A percentile compares a stretch with the other conserved stretches of the same genome.
phyloP scores from a whole-genome alignment of 495 filamentous ascomycete species.

The Pseudomonodictys pantanalensis region DNA sequence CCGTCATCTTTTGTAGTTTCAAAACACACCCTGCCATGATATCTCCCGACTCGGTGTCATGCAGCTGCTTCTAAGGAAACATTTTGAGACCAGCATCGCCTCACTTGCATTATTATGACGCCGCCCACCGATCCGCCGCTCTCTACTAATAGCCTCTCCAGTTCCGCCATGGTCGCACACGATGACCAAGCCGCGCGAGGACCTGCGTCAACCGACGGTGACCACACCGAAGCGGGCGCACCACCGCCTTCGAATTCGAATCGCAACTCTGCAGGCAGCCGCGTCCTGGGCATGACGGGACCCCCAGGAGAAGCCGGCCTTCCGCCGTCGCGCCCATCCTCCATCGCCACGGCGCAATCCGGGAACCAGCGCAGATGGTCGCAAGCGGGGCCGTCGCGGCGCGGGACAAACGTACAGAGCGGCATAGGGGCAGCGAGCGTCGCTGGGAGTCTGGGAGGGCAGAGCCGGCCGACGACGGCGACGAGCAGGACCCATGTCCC shows the following conservation, averaged over 20 bases:
- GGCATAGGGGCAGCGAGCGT: conserved; percentile 21
- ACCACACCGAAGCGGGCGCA: conserved; percentile 28
- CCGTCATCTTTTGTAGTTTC: neutral
- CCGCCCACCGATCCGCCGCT: conserved; percentile 6
- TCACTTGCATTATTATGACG: conserved; percentile 30
- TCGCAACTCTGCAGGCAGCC: conserved; percentile 24
- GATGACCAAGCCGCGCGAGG: conserved; percentile 30
- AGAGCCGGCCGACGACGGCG: conserved; percentile 47
- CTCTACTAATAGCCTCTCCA: conserved; percentile 34
- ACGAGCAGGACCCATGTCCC: conserved; percentile 85
- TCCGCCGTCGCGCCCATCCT: conserved; percentile 43
- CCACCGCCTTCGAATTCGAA: conserved; percentile 14
- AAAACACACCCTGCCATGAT: neutral
- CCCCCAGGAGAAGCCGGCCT: conserved; percentile 47
- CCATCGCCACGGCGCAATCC: conserved; percentile 43
- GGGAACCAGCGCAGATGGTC: conserved; percentile 51
- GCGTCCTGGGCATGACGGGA: conserved; percentile 40
- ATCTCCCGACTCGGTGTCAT: conserved; percentile 24
- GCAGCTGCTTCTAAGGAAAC: conserved; percentile 14
- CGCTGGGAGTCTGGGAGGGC: conserved; percentile 42
- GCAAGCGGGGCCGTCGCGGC: conserved; percentile 50
- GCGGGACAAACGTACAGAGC: conserved; percentile 24
- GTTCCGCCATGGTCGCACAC: conserved; percentile 27
- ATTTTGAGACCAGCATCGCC: conserved; percentile 26
- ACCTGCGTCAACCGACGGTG: conserved; percentile 44